A percentile compares a stretch with the other conserved stretches of the same genome.
Conservation (phyloP, 495 filamentous ascomycete species). For the Lasiosphaeris hirsuta region DNA sequence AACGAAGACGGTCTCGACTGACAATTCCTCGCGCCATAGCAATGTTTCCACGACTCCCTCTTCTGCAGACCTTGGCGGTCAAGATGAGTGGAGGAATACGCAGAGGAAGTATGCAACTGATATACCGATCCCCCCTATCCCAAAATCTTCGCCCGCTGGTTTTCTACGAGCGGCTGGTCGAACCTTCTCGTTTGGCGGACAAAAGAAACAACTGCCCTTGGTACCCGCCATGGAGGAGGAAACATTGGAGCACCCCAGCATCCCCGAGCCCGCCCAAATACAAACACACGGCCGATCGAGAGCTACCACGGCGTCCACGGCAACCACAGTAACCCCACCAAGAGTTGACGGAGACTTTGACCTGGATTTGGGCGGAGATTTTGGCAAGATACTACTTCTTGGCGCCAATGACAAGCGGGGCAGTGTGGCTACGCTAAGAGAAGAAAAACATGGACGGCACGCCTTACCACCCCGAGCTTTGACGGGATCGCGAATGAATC, state of each 20-base stretch:
- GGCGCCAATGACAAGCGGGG: constrained; percentile 51
- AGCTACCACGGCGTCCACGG: constrained; percentile 47
- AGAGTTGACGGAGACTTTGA: constrained; percentile 60
- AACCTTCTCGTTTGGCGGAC: constrained; percentile 70
- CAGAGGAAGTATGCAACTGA: constrained; percentile 52
- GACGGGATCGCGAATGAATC: constrained; percentile 37
- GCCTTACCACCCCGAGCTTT: constrained; percentile 33
- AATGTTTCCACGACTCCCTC: constrained; percentile 72
- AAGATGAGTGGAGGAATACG: constrained; percentile 51
- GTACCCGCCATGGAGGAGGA: constrained; percentile 43
- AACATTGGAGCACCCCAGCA: constrained; percentile 32
- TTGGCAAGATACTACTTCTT: constrained; percentile 63
- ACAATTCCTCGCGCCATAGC: constrained; percentile 68
- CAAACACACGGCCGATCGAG: constrained; percentile 38
- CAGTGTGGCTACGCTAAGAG: constrained; percentile 42
- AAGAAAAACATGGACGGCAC: constrained; percentile 28
- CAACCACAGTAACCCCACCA: constrained; percentile 67
- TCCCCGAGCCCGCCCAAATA: constrained; percentile 29
- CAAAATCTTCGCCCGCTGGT: constrained; percentile 43
- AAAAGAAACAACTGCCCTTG: constrained; percentile 46
- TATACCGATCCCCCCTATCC: constrained; percentile 55
- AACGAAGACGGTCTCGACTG: constrained; percentile 57
- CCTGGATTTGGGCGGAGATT: constrained; percentile 57
- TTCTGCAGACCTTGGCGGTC: constrained; percentile 58
- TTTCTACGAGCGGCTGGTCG: constrained; percentile 66